Conservation (phyloP, 2,329 filamentous ascomycete species). For the Drechslerella dactyloides region DNA sequence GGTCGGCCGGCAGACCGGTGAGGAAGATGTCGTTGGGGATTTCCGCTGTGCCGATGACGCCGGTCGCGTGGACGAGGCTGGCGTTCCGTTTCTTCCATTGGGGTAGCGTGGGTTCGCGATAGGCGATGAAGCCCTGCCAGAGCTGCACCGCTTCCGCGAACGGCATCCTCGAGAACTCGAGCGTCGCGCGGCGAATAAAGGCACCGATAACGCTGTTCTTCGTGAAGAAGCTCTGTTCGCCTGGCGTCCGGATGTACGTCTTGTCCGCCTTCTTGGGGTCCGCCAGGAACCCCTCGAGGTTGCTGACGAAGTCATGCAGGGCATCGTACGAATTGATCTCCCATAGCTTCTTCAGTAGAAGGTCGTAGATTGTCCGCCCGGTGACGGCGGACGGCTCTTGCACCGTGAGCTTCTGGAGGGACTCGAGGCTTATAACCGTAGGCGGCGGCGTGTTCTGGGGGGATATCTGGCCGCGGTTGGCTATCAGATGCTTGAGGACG, state of each 20-base stretch:
- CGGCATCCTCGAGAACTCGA: slow-evolving; percentile 80
- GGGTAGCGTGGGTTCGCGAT: slow-evolving; percentile 75
- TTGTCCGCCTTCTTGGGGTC: slow-evolving; percentile 65
- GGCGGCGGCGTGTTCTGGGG: slow-evolving; percentile 51
- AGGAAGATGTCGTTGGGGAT: slow-evolving; percentile 44
- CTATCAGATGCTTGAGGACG: slow-evolving; percentile 73
- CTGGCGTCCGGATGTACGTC: slow-evolving; percentile 58
- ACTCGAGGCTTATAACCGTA: slow-evolving; percentile 64
- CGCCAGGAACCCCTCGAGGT: slow-evolving; percentile 67
- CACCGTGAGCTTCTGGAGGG: slow-evolving; percentile 64
- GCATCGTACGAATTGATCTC: slow-evolving; percentile 79
- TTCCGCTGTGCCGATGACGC: slow-evolving; percentile 12
- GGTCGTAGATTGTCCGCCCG: slow-evolving; percentile 83
- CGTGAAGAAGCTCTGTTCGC: slow-evolving; percentile 52
- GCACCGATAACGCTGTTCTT: slow-evolving; percentile 76
- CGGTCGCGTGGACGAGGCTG: slow-evolving; percentile 23
- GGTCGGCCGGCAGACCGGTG: slow-evolving; percentile 30
- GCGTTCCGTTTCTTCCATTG: slow-evolving; percentile 66
- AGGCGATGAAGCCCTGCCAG: slow-evolving; percentile 82
- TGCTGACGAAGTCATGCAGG: slow-evolving; percentile 74
- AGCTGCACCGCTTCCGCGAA: slow-evolving; percentile 79
- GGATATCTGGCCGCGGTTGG: slow-evolving; percentile 58
- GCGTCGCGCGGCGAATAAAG: slow-evolving; percentile 75
- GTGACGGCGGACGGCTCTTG: slow-evolving; percentile 57
- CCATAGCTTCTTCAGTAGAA: slow-evolving; percentile 83